Percentiles rank a stretch among this genome's conserved stretches.
phyloP scores from a whole-genome alignment of 2,329 filamentous ascomycete genomes.

The Aspergillus sergii region DNA sequence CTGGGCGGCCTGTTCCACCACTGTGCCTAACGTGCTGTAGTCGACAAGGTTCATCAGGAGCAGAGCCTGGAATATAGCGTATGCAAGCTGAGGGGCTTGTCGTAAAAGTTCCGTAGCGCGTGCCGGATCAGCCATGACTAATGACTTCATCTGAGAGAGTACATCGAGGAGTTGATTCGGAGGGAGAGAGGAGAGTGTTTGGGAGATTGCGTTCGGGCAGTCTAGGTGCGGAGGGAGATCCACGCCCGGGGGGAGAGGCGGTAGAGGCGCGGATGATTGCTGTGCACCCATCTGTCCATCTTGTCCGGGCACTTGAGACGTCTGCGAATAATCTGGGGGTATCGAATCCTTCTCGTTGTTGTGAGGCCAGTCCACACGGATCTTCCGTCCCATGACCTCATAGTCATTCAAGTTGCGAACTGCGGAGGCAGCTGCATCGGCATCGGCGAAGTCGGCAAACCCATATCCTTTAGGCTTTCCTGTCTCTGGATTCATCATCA shows the following conservation, averaged over 20 bases:
- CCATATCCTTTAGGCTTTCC: slow-evolving; percentile 95
- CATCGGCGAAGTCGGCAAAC: slow-evolving; percentile 92
- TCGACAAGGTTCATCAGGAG: slow-evolving; percentile 92
- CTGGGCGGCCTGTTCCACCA: slow-evolving; percentile 66
- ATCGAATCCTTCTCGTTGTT: slow-evolving; percentile 77
- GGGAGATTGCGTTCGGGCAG: slow-evolving; percentile 87
- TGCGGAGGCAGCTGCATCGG: slow-evolving; percentile 87
- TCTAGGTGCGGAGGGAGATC: slow-evolving; percentile 81
- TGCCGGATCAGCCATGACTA: slow-evolving; percentile 78
- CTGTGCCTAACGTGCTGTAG: slow-evolving; percentile 75
- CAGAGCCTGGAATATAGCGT: slow-evolving; percentile 92
- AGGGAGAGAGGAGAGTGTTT: slow-evolving; percentile 83
- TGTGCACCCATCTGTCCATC: slow-evolving; percentile 41
- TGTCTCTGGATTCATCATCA: slow-evolving; percentile 95
- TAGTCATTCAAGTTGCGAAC: slow-evolving; percentile 94
- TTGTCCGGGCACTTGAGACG: slow-evolving; percentile 39
- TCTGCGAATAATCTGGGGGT: slow-evolving; percentile 51
- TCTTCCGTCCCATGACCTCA: slow-evolving; percentile 91
- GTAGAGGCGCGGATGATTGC: slow-evolving; percentile 61
- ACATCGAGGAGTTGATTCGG: slow-evolving; percentile 90
- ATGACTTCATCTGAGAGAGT: slow-evolving; percentile 87
- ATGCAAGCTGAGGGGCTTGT: slow-evolving; percentile 88
- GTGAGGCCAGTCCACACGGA: slow-evolving; percentile 94
- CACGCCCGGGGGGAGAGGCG: slow-evolving; percentile 79
- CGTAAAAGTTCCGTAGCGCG: slow-evolving; percentile 84